Evolutionary conservation across 2,329 filamentous ascomycete species (phyloP).

Genomic region (Arachnopeziza araneosa): DNA sequence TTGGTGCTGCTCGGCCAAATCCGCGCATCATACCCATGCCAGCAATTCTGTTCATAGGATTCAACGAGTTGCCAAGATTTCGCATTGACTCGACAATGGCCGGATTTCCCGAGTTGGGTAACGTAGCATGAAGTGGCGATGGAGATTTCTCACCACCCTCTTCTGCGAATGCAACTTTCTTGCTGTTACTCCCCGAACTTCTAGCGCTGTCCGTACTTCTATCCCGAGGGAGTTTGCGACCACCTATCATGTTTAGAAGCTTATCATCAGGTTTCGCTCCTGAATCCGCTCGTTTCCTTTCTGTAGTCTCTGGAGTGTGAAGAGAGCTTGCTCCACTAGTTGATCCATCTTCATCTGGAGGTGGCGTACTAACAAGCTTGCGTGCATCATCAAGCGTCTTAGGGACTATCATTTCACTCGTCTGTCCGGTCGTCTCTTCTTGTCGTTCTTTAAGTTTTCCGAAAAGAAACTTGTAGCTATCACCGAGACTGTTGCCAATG

Average conservation of each 20-base stretch:
- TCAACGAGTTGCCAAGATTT: slow-evolving; percentile 72
- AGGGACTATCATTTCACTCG: slow-evolving; percentile 58
- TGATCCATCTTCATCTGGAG: slow-evolving; percentile 39
- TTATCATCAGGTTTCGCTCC: slow-evolving; percentile 51
- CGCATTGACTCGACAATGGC: slow-evolving; percentile 75
- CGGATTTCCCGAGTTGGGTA: slow-evolving; percentile 40
- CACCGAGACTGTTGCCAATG: slow-evolving; percentile 83
- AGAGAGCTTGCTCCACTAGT: slow-evolving; percentile 45
- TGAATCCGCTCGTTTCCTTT: slow-evolving; percentile 28
- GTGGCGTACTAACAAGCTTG: slow-evolving; percentile 74
- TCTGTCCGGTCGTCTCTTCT: slow-evolving; percentile 38
- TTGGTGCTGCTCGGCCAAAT: slow-evolving; percentile 54
- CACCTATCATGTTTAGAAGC: slow-evolving; percentile 65
- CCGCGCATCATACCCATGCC: slow-evolving; percentile 68
- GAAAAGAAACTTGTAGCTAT: slow-evolving; percentile 89
- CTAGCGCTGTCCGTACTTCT: slow-evolving; percentile 69
- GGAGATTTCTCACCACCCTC: slow-evolving; percentile 34
- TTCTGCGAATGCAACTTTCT: slow-evolving; percentile 48
- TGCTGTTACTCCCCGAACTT: slow-evolving; percentile 52
- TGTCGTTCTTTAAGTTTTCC: slow-evolving; percentile 76
- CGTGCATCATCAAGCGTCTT: slow-evolving; percentile 91
- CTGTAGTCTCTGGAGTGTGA: slow-evolving; percentile 33
- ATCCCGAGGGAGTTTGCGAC: slow-evolving; percentile 57
- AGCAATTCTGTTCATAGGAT: slow-evolving; percentile 74
- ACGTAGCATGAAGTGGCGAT: slow-evolving; percentile 22